Percentiles rank a stretch among this genome's conserved stretches.
Evolutionary conservation across 768 basidiomycete genomes (phyloP).

Genomic region (Panaeolus cyanescens): DNA sequence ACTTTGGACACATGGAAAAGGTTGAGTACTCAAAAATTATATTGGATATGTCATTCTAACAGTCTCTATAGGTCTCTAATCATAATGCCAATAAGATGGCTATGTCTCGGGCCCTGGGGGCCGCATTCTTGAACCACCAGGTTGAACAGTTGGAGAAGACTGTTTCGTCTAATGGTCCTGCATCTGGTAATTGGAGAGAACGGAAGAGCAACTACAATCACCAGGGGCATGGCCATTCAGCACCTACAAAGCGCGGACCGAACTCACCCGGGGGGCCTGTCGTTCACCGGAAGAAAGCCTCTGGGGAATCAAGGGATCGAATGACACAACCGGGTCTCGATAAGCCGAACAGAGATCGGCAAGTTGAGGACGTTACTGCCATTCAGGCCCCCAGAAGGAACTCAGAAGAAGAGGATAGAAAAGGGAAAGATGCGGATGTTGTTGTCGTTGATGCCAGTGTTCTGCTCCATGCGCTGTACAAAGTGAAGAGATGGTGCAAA

Average conservation of each 20-base stretch:
- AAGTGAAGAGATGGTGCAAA: conserved; percentile 82
- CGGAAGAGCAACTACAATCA: conserved; percentile 25
- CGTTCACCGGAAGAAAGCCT: conserved; percentile 30
- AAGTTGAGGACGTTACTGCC: conserved; percentile 15
- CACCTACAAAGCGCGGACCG: conserved; percentile 30
- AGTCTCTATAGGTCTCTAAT: conserved; percentile 21
- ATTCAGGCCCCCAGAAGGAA: conserved; percentile 24
- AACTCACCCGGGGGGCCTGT: conserved; percentile 33
- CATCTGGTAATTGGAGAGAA: conserved; percentile 66
- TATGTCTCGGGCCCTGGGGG: conserved; percentile 86
- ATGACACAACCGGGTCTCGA: conserved; percentile 4
- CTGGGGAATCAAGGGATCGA: conserved; percentile 19
- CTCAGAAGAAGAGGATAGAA: conserved; percentile 32
- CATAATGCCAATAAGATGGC: conserved; percentile 60
- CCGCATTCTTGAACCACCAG: conserved; percentile 85
- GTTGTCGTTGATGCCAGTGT: conserved; percentile 83
- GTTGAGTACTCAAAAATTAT: not conserved
- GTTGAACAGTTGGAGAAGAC: conserved; percentile 87
- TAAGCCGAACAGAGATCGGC: conserved; percentile 10
- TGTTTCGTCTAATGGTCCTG: conserved; percentile 49
- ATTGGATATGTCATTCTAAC: not conserved
- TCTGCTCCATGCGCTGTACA: conserved; percentile 72
- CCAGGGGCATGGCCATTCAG: conserved; percentile 17
- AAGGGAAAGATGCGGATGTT: conserved; percentile 73
- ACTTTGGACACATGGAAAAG: not conserved